A percentile compares a stretch with the other conserved stretches of the same genome.
Evolutionary conservation across 2,329 filamentous ascomycete genomes (phyloP).

Genomic region (Fusarium sp.): DNA sequence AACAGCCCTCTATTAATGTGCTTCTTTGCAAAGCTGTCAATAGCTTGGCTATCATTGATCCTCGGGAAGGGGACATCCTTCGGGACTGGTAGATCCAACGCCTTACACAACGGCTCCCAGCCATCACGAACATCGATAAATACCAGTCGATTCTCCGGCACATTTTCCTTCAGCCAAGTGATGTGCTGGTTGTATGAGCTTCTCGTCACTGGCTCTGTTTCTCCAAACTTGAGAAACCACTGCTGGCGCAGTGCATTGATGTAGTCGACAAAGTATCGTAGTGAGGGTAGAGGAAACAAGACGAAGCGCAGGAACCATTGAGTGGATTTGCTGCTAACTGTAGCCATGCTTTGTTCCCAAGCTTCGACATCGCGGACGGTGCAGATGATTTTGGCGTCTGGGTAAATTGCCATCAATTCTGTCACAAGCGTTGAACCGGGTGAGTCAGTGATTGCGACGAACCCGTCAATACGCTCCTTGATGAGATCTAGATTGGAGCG

Average conservation of each 20-base stretch:
- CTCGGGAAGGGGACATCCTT: not conserved
- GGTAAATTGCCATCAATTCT: not conserved
- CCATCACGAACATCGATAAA: not conserved
- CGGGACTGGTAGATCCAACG: not conserved
- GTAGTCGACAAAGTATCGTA: not conserved
- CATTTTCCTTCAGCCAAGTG: not conserved
- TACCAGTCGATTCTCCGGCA: not conserved
- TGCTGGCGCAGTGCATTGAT: not conserved
- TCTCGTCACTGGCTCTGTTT: not conserved
- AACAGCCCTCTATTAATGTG: accelerated
- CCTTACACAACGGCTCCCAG: not conserved
- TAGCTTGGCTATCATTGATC: not conserved
- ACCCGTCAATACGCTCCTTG: not conserved
- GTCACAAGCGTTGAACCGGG: not conserved
- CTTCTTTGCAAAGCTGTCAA: not conserved
- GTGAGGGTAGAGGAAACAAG: not conserved
- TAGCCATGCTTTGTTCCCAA: not conserved
- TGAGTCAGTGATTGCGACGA: not conserved
- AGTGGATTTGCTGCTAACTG: accelerated
- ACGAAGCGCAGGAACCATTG: not conserved
- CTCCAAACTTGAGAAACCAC: not conserved
- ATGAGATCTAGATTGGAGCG: not conserved
- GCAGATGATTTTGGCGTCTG: not conserved
- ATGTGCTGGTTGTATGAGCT: not conserved
- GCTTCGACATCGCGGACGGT: not conserved